Conservation (phyloP, 768 basidiomycete genomes). For the Coprinellus micaceus region DNA sequence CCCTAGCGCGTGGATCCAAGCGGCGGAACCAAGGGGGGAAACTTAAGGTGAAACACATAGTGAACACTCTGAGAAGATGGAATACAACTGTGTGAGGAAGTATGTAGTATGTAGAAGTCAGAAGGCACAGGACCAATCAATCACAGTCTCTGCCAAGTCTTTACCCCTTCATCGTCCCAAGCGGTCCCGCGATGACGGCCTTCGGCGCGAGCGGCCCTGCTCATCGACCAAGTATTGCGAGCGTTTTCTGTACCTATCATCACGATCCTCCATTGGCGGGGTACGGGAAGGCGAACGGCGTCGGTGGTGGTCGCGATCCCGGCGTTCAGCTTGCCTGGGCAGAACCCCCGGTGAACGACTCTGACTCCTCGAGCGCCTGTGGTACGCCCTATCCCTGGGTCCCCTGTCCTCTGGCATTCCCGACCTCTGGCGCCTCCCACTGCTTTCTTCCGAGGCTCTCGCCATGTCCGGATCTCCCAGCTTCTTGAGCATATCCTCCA, state of each 20-base stretch:
- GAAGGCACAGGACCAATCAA: slow-evolving; percentile 1
- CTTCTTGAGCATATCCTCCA: slow-evolving; percentile 60
- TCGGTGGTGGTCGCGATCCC: slow-evolving; percentile 14
- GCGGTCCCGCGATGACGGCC: not conserved
- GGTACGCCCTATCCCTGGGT: too few relatives aligned
- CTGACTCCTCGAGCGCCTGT: too few relatives aligned
- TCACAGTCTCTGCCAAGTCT: slow-evolving; percentile 4
- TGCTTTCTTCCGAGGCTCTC: not conserved
- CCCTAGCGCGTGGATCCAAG: too few relatives aligned
- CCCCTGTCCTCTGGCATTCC: slow-evolving; percentile 2
- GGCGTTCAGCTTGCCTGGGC: slow-evolving; percentile 8
- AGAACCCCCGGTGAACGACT: slow-evolving; percentile 20
- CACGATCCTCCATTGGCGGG: slow-evolving; percentile 11
- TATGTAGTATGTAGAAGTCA: too few relatives aligned
- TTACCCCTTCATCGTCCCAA: not conserved
- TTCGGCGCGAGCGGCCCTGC: slow-evolving; percentile 1
- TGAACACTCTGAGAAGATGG: too few relatives aligned
- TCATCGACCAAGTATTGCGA: slow-evolving; percentile 18
- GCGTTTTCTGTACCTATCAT: slow-evolving; percentile 12
- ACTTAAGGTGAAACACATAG: too few relatives aligned
- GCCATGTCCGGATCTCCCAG: slow-evolving; percentile 23
- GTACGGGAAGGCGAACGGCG: slow-evolving; percentile 10
- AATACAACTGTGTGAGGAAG: too few relatives aligned
- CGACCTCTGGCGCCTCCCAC: not conserved
- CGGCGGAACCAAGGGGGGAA: too few relatives aligned